These are phyloP conservation scores for Clohesyomyces aquaticus DNA, from an alignment of 495 filamentous ascomycete species.

Conservation along the genomic window DNA sequence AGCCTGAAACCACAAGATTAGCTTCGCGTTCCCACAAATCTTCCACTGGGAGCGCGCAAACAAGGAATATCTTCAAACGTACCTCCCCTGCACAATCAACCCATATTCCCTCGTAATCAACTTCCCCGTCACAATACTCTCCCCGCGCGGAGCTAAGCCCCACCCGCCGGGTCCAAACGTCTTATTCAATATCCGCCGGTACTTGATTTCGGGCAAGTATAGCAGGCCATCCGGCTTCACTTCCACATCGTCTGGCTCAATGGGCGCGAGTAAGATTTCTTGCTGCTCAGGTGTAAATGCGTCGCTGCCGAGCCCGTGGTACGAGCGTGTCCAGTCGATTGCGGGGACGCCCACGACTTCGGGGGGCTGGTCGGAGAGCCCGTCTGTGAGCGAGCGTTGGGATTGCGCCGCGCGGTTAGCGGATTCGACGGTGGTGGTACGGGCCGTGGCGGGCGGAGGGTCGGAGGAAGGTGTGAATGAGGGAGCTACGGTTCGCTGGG, in stretches of 20 bases:
- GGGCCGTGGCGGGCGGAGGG: conserved; percentile 34
- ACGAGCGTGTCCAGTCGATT: conserved; percentile 93
- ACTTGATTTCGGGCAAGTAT: conserved; percentile 98
- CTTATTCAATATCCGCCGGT: conserved; percentile 83
- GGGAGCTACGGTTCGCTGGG: conserved; percentile 26
- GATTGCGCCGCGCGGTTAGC: conserved; percentile 15
- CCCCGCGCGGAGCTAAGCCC: conserved; percentile 88
- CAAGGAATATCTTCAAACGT: no score
- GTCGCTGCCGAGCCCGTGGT: conserved; percentile 77
- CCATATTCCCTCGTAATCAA: conserved; percentile 94
- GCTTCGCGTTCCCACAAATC: no score
- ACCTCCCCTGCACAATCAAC: conserved; percentile 87
- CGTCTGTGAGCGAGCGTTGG: conserved; percentile 54
- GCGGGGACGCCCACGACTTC: conserved; percentile 53
- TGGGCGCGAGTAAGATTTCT: conserved; percentile 68
- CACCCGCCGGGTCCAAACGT: conserved; percentile 96
- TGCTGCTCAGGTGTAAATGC: conserved; percentile 78
- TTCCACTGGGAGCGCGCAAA: no score
- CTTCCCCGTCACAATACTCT: conserved; percentile 86
- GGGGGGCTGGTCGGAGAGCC: conserved; percentile 58
- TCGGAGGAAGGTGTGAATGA: conserved; percentile 24
- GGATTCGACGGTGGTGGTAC: conserved; percentile 17
- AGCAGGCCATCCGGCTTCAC: conserved; percentile 96
- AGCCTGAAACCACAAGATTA: conserved; percentile 54
- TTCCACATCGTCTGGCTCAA: conserved; percentile 79